phyloP scores from a whole-genome alignment of 345 rosid species.

The Sisymbrium altissimum region DNA sequence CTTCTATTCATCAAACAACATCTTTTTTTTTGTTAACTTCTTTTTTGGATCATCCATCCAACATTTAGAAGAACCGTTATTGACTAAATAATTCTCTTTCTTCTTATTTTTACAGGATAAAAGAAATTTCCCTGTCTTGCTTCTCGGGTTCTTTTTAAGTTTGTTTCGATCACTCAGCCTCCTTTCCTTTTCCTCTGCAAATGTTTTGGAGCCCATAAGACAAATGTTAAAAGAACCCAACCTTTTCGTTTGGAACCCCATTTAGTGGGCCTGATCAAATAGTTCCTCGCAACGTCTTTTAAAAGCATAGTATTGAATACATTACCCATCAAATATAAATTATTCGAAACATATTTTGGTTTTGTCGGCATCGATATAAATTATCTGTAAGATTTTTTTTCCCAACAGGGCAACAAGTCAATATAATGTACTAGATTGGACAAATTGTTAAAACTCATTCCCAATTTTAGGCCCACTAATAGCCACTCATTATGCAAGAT shows the following conservation, averaged over 20 bases:
- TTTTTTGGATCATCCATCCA: background rate
- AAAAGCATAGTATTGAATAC: background rate
- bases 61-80: too few relatives aligned
- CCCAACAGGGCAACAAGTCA: background rate
- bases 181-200: too few relatives aligned
- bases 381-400: background rate
- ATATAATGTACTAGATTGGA: background rate
- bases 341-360: background rate
- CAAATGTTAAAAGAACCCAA: background rate
- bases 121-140: too few relatives aligned
- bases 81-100: too few relatives aligned
- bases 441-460: background rate
- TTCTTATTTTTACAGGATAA: too few relatives aligned
- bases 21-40: background rate
- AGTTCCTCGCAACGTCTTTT: too few relatives aligned
- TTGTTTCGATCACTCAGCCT: too few relatives aligned
- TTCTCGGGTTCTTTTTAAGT: too few relatives aligned
- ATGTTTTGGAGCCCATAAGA: too few relatives aligned
- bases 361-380: too few relatives aligned
- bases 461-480: slow-evolving; percentile 6
- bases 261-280: too few relatives aligned
- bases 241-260: background rate
- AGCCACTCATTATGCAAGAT: background rate
- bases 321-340: background rate
- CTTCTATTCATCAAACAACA: background rate